phyloP scores from a whole-genome alignment of 441 rosid genomes.

The Syzygium malaccense region DNA sequence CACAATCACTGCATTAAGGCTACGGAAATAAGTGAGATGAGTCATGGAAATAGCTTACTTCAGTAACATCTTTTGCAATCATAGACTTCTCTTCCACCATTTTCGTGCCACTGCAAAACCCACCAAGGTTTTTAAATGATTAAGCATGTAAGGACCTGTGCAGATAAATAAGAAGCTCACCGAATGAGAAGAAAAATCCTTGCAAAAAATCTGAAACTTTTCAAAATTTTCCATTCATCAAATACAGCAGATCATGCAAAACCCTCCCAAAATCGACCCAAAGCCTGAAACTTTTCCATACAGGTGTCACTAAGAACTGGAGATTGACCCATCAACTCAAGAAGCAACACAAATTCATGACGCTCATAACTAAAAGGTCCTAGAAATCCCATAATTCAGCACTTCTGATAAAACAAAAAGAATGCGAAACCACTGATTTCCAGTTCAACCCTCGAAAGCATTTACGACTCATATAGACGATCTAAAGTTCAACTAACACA shows the following conservation, averaged over 20 bases:
- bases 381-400: neutral
- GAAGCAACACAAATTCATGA: neutral
- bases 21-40: neutral
- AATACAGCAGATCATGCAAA: neutral
- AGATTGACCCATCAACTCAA: neutral
- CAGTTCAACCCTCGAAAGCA: neutral
- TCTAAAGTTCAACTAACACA: accelerated
- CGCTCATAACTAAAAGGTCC: neutral
- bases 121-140: neutral
- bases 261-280: neutral
- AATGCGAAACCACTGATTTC: neutral
- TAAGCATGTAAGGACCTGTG: neutral
- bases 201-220: neutral
- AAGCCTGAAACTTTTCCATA: neutral
- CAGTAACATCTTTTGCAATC: constrained; percentile 80
- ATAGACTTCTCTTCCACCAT: constrained; percentile 40
- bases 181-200: neutral
- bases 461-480: neutral
- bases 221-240: neutral
- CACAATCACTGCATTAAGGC: neutral
- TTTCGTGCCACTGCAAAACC: neutral
- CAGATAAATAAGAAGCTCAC: neutral
- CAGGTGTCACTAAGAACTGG: neutral
- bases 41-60: constrained; percentile 30
- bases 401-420: neutral